phyloP scores from a whole-genome alignment of 139 green algal species.

The Coelastrella sp. region DNA sequence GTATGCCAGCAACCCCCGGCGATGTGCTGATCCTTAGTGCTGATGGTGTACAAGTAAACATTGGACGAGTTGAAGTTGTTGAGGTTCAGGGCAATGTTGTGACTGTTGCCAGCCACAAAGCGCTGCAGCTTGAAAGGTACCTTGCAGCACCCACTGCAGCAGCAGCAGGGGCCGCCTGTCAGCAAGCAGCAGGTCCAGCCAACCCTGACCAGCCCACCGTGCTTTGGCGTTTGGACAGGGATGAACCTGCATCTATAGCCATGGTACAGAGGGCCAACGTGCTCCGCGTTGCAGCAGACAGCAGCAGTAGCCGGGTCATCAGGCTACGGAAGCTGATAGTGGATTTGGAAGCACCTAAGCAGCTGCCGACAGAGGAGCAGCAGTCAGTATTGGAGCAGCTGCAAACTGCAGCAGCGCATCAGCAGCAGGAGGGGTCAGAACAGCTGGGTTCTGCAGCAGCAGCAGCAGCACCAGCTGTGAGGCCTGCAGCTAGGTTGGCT shows the following conservation, averaged over 20 bases:
- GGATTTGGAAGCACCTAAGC: slow-evolving; percentile 61
- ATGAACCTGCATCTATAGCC: slow-evolving; percentile 72
- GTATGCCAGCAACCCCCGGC: slow-evolving; percentile 54
- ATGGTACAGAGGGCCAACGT: slow-evolving; percentile 75
- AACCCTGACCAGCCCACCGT: not conserved
- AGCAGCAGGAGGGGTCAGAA: not conserved
- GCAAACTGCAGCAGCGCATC: not conserved
- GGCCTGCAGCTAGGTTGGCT: not conserved
- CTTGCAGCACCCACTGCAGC: not conserved
- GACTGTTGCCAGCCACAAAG: slow-evolving; percentile 18
- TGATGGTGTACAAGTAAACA: slow-evolving; percentile 67
- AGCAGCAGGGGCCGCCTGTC: not conserved
- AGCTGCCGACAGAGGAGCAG: slow-evolving; percentile 24
- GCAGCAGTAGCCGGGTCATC: not conserved
- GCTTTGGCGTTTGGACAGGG: slow-evolving; percentile 84
- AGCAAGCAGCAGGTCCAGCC: not conserved
- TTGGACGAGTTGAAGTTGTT: slow-evolving; percentile 51
- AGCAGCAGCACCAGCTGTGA: not conserved
- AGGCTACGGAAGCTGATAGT: slow-evolving; percentile 75
- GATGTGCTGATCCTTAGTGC: slow-evolving; percentile 80
- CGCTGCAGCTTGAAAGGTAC: slow-evolving; percentile 42
- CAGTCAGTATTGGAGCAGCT: not conserved
- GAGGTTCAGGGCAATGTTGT: slow-evolving; percentile 5
- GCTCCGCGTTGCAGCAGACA: slow-evolving; percentile 49
- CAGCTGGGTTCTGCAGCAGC: not conserved